Base-by-base conservation (phyloP, 1,284 basidiomycete genomes). In the Rhodotorula sp. region DNA sequence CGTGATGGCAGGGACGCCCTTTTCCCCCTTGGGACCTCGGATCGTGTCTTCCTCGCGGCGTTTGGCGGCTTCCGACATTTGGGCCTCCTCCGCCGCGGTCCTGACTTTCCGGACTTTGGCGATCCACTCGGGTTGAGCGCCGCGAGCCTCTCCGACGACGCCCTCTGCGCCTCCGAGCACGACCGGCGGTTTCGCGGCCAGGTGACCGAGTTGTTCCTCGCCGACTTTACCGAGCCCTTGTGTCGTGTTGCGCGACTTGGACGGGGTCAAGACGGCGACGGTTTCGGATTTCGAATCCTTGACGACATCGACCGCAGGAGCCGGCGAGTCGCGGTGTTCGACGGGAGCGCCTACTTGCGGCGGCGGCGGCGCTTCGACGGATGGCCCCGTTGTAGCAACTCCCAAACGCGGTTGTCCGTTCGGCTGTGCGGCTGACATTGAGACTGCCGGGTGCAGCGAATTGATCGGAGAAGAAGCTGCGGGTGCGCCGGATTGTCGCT, bases 91-190 rank as follows among this genome's bases (percentile, higher is more conserved):
- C n/a, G 31, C 49, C n/a, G 18, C 48, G 18, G 26, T 20, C 29
- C 47, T 31, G 21, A 31, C 67, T 43, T 59, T 62, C 1, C 31
- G 10, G 23, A 68, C 62, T 8, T 39, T 63, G 12, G 68, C 72
- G 58, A 74, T 61, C 57, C 65, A 70, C 48, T 74, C 72, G 16
- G 72, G 72, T 16, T 59, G 54, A n/a, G 31, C 47, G 1, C 72
- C 72, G 15, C 58, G n/a, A 12, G 69, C 69, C 2, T 65, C 64
- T 5, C 72, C 72, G 18, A 74, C 69, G 26, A 71, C 72, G 21
- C 64, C 69, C n/a, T 74, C 67, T 3, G 62, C 62, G 15, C 64
- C 48, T 3, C 60, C 65, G 43, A 58, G 31, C n/a, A 58, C 26
- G 26, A 57, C 31, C 21, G 49, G 39, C 21, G 49, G 39, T 26